These are phyloP conservation scores for Zygoascus sp. DNA, from an alignment of 1,139 yeast species.

Conservation along the genomic window DNA sequence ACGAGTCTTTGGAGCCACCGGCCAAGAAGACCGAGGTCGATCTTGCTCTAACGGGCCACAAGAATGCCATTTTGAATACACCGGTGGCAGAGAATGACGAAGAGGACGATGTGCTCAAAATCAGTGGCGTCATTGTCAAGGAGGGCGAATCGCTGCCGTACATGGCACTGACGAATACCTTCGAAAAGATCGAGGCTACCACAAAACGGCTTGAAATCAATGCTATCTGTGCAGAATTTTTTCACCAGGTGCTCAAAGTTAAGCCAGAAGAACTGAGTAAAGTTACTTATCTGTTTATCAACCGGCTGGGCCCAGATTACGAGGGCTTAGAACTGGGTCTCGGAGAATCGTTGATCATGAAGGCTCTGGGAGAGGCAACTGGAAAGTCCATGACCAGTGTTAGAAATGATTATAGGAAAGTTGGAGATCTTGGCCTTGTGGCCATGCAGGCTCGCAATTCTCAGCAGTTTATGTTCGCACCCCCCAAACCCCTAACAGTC, in stretches of 20 bases:
- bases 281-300: slow-evolving; percentile 78
- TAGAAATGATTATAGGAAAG: slow-evolving; percentile 66
- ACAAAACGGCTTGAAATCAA: slow-evolving; percentile 79
- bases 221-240: slow-evolving; percentile 66
- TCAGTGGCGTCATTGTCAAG: slow-evolving; percentile 8
- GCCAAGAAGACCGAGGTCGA: slow-evolving; percentile 3
- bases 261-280: slow-evolving; percentile 59
- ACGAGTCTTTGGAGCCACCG: background rate
- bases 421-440: slow-evolving; percentile 87
- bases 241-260: slow-evolving; percentile 54
- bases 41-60: background rate
- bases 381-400: slow-evolving; percentile 73
- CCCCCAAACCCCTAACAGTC: slow-evolving; percentile 71
- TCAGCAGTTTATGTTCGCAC: slow-evolving; percentile 87
- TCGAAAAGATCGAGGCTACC: slow-evolving; percentile 71
- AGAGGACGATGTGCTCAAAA: background rate
- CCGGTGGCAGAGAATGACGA: slow-evolving; percentile 5
- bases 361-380: slow-evolving; percentile 85
- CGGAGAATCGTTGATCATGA: slow-evolving; percentile 83
- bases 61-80: background rate
- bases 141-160: slow-evolving; percentile 50
- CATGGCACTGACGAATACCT: slow-evolving; percentile 58
- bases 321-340: slow-evolving; percentile 89
- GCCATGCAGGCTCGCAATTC: slow-evolving; percentile 79
- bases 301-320: slow-evolving; percentile 90